phyloP scores from a whole-genome alignment of 257 asterid species.

The Cruciata laevipes region DNA sequence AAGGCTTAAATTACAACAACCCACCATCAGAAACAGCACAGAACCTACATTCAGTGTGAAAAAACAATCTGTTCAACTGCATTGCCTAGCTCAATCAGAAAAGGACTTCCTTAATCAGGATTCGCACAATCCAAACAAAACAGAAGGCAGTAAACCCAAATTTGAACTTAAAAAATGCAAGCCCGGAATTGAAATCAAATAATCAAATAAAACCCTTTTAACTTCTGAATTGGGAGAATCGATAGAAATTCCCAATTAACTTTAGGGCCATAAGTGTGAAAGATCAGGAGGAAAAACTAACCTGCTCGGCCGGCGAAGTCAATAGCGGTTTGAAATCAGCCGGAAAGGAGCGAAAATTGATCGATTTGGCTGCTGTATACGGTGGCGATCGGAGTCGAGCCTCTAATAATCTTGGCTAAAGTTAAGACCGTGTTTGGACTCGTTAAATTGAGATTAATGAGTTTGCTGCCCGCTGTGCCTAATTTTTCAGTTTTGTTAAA shows the following conservation, averaged over 20 bases:
- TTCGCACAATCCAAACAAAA: neutral
- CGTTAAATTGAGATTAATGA: neutral
- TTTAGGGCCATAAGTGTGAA: neutral
- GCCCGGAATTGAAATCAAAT: constrained; percentile 7
- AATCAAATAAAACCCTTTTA: constrained; percentile 28
- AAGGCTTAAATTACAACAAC: neutral
- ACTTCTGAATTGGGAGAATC: constrained; percentile 15
- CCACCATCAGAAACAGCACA: neutral
- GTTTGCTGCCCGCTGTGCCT: neutral
- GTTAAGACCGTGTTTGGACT: neutral
- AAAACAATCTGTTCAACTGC: neutral
- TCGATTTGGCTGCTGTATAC: neutral
- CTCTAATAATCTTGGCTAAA: neutral
- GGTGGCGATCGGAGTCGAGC: constrained; percentile 12
- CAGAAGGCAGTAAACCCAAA: neutral
- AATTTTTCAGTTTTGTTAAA: no score
- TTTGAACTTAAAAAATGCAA: neutral
- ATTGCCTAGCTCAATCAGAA: neutral
- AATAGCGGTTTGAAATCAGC: constrained; percentile 11
- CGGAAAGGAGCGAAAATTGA: constrained; percentile 7
- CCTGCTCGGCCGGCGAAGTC: constrained; percentile 38
- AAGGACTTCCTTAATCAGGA: neutral
- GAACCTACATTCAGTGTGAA: neutral
- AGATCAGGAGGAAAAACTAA: constrained; percentile 24
- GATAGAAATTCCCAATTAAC: neutral